Evolutionary conservation across 1,284 basidiomycete genomes (phyloP).

Genomic region (Ustilago trichophora): DNA sequence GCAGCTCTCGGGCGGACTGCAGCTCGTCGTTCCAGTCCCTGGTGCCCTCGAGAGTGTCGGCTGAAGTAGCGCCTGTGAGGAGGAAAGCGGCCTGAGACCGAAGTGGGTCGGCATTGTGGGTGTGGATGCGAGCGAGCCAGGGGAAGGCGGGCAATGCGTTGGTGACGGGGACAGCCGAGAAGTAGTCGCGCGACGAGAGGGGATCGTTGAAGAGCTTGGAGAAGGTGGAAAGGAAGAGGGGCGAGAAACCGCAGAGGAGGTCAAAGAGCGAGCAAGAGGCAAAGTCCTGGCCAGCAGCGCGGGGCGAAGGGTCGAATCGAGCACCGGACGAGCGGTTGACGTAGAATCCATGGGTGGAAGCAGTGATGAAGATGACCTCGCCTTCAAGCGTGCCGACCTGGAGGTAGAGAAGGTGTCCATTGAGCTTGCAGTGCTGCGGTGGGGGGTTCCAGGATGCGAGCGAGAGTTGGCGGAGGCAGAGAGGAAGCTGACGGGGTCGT

Average conservation of each 20-base stretch:
- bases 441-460: constrained; percentile 73
- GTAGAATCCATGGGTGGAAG: constrained; percentile 71
- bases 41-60: constrained; percentile 70
- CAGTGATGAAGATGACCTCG: constrained; percentile 71
- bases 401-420: constrained; percentile 72
- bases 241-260: constrained; percentile 69
- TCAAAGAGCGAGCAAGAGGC: constrained; percentile 70
- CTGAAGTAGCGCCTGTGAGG: constrained; percentile 70
- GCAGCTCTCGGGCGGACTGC: constrained; percentile 71
- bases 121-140: constrained; percentile 68
- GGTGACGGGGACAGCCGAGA: constrained; percentile 69
- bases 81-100: constrained; percentile 72
- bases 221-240: constrained; percentile 64
- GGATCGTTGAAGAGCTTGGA: constrained; percentile 65
- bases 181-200: constrained; percentile 64
- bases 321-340: constrained; percentile 68
- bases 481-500: constrained; percentile 59
- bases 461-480: constrained; percentile 69
- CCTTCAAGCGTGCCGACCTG: constrained; percentile 71
- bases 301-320: constrained; percentile 60
- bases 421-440: constrained; percentile 70
- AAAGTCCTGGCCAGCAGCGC: constrained; percentile 46
- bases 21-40: constrained; percentile 75
- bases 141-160: constrained; percentile 71
- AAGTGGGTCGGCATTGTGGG: constrained; percentile 69